A percentile compares a stretch with the other conserved stretches of the same genome.
phyloP scores from a whole-genome alignment of 2,329 filamentous ascomycete genomes.

The Chrysoporthe puriensis region DNA sequence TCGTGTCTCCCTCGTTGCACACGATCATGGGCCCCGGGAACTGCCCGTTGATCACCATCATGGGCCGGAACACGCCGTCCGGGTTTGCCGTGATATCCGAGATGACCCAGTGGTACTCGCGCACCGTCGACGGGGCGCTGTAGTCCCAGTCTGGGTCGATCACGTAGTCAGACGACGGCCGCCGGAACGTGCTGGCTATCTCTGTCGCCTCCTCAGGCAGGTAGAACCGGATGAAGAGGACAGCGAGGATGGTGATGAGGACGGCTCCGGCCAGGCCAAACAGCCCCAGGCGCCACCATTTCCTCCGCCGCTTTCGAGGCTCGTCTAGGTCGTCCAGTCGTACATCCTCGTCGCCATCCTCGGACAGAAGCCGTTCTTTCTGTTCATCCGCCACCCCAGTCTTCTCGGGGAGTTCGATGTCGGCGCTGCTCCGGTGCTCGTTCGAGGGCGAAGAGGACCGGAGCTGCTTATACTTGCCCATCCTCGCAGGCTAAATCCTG shows the following conservation, averaged over 20 bases:
- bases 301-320: slow-evolving; percentile 10
- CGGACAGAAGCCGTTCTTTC: slow-evolving; percentile 28
- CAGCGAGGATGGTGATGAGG: slow-evolving; percentile 1
- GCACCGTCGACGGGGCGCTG: slow-evolving; percentile 49
- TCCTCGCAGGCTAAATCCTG: background rate
- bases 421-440: slow-evolving; percentile 15
- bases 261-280: slow-evolving; percentile 18
- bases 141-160: slow-evolving; percentile 62
- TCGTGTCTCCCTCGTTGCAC: slow-evolving; percentile 72
- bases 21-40: slow-evolving; percentile 76
- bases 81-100: slow-evolving; percentile 61
- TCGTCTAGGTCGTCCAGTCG: background rate
- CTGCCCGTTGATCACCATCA: slow-evolving; percentile 74
- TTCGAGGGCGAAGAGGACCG: slow-evolving; percentile 29
- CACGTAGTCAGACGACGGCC: slow-evolving; percentile 54
- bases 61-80: slow-evolving; percentile 59
- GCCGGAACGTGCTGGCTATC: slow-evolving; percentile 29
- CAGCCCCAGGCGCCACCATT: slow-evolving; percentile 23
- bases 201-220: background rate
- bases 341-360: slow-evolving; percentile 11
- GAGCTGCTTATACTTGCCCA: slow-evolving; percentile 29
- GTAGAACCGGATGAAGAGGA: slow-evolving; percentile 12
- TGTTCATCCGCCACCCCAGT: slow-evolving; percentile 24
- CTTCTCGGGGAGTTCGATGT: slow-evolving; percentile 23
- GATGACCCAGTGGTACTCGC: slow-evolving; percentile 66